These are phyloP conservation scores for Planoprotostelium fungivorum DNA, from an alignment of 78 protist species.

Conservation along the genomic window DNA sequence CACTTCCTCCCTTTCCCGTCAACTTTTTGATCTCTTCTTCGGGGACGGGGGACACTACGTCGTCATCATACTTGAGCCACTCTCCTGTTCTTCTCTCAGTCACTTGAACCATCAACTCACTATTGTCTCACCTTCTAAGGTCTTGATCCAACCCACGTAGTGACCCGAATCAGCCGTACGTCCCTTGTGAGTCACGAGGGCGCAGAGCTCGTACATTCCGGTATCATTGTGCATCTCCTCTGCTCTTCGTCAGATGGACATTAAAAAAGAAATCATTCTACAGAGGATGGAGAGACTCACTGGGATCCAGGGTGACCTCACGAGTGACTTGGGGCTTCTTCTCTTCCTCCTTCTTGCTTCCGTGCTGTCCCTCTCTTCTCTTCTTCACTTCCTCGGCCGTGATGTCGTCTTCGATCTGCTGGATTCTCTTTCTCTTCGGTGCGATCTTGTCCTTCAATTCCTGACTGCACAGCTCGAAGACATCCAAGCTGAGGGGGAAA, in stretches of 20 bases:
- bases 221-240: constrained; percentile 24
- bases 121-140: constrained; percentile 22
- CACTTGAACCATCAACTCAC: not conserved
- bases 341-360: constrained; percentile 18
- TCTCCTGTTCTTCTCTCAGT: not conserved
- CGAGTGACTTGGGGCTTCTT: not conserved
- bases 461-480: constrained; percentile 56
- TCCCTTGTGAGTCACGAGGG: constrained; percentile 90
- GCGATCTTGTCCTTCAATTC: constrained; percentile 55
- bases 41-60: constrained; percentile 47
- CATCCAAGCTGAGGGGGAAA: constrained; percentile 69
- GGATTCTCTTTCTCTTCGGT: constrained; percentile 38
- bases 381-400: constrained; percentile 49
- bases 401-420: constrained; percentile 35
- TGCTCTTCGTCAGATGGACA: not conserved
- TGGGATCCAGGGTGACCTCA: not conserved
- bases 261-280: not conserved
- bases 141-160: constrained; percentile 88
- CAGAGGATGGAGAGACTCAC: not conserved
- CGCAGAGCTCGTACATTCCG: constrained; percentile 85
- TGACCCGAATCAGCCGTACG: constrained; percentile 90
- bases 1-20: constrained; percentile 75
- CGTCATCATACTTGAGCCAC: constrained; percentile 89
- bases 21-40: constrained; percentile 72
- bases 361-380: constrained; percentile 32